Percentiles rank a stretch among this genome's conserved stretches.
Conservation (phyloP, 345 rosid species). For the Eucalyptus leucophloia region DNA sequence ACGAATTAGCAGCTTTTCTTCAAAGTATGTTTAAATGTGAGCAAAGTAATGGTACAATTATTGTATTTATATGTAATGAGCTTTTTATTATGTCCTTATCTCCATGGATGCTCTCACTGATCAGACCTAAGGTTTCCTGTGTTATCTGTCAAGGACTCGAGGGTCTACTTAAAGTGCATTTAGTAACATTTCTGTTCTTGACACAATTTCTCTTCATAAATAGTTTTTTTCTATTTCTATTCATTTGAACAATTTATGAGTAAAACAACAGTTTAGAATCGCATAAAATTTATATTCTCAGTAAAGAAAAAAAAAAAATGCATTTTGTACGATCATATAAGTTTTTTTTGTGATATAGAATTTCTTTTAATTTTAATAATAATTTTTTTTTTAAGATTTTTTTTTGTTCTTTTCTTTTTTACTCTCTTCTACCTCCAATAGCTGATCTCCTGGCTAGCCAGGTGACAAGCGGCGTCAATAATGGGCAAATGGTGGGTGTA, state of each 20-base stretch:
- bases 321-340: fast-evolving
- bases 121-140: neutral
- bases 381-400: fast-evolving
- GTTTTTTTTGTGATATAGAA: no score
- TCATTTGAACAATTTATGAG: no score
- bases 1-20: neutral
- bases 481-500: fast-evolving
- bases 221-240: fast-evolving
- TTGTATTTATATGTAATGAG: neutral
- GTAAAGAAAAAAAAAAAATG: fast-evolving
- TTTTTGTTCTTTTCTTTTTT: fast-evolving
- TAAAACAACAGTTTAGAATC: fast-evolving
- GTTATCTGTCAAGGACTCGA: neutral
- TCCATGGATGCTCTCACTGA: neutral
- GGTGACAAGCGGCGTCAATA: fast-evolving
- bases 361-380: no score
- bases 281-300: no score
- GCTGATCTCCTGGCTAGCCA: no score
- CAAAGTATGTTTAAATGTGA: neutral
- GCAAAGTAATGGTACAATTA: neutral
- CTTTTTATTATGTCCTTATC: neutral
- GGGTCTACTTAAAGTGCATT: neutral
- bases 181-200: no score
- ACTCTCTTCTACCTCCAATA: no score
- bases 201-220: fast-evolving